Evolutionary conservation across 352 stramenopile species (phyloP).

Genomic region (Phytophthora megakarya): DNA sequence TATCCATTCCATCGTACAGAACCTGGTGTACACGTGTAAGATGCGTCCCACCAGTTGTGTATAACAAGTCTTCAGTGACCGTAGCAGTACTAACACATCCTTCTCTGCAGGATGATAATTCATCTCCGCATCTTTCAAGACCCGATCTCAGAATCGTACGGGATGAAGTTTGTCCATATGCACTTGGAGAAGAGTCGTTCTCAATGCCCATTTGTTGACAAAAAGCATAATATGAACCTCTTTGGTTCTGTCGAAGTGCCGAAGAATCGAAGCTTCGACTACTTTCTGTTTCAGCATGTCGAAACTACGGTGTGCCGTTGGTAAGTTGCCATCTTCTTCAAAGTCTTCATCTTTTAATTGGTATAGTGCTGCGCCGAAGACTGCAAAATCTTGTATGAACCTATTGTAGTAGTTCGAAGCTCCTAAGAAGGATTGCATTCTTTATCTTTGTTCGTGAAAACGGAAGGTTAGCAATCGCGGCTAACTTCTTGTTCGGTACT

Average conservation of each 20-base stretch:
- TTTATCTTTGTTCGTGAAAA: too few species aligned
- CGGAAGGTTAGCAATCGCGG: too few species aligned
- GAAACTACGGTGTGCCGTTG: conserved; percentile 3
- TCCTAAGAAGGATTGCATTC: too few species aligned
- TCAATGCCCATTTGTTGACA: conserved; percentile 27
- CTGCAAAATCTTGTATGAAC: too few species aligned
- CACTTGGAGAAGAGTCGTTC: conserved; percentile 12
- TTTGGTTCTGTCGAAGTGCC: conserved; percentile 27
- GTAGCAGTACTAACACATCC: conserved; percentile 18
- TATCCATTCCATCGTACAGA: conserved; percentile 31
- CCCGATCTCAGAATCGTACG: too few species aligned
- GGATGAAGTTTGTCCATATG: too few species aligned
- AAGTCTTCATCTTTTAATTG: conserved; percentile 19
- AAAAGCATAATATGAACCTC: conserved; percentile 27
- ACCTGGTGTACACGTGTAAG: conserved; percentile 20
- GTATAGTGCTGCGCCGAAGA: conserved; percentile 15
- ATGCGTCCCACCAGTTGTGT: neutral
- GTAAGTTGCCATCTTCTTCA: neutral
- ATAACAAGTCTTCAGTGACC: too few species aligned
- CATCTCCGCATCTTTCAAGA: too few species aligned
- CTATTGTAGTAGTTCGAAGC: too few species aligned
- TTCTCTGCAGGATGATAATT: conserved; percentile 23
- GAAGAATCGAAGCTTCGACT: neutral
- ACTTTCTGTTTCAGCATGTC: conserved; percentile 21
- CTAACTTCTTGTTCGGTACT: too few species aligned